Conservation (phyloP, 2,329 filamentous ascomycete genomes). For the Colletotrichum lini region DNA sequence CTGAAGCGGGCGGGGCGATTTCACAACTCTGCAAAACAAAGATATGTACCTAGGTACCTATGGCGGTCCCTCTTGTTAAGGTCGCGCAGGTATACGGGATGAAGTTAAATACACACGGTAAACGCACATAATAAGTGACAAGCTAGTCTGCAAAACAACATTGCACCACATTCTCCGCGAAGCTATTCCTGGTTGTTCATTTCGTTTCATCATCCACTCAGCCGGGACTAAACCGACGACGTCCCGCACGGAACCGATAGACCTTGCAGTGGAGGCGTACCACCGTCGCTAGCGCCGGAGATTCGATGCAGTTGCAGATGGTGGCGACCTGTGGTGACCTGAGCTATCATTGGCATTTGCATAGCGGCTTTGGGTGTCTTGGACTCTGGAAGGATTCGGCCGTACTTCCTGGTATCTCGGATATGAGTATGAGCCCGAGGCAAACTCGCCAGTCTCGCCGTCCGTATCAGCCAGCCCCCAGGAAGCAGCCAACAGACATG, state of each 20-base stretch:
- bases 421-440: neutral
- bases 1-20: too few species aligned
- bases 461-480: conserved; percentile 1
- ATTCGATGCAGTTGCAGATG: conserved; percentile 14
- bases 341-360: neutral
- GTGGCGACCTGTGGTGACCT: conserved; percentile 3
- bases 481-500: neutral
- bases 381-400: neutral
- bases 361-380: neutral
- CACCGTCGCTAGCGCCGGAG: conserved; percentile 21
- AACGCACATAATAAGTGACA: too few species aligned
- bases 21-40: too few species aligned
- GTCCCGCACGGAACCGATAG: conserved; percentile 17
- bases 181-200: conserved; percentile 9
- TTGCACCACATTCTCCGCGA: neutral
- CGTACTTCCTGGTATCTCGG: conserved; percentile 1
- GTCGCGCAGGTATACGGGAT: too few species aligned
- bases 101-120: too few species aligned
- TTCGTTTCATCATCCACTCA: conserved; percentile 21
- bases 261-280: conserved; percentile 2
- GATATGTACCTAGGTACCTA: too few species aligned
- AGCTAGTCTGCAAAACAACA: conserved; percentile 10
- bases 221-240: conserved; percentile 4
- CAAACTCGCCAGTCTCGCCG: neutral
- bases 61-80: too few species aligned